A percentile compares a stretch with the other conserved stretches of the same genome.
Evolutionary conservation across 2,329 filamentous ascomycete genomes (phyloP).

Genomic region (Bimuria novae-zelandiae): DNA sequence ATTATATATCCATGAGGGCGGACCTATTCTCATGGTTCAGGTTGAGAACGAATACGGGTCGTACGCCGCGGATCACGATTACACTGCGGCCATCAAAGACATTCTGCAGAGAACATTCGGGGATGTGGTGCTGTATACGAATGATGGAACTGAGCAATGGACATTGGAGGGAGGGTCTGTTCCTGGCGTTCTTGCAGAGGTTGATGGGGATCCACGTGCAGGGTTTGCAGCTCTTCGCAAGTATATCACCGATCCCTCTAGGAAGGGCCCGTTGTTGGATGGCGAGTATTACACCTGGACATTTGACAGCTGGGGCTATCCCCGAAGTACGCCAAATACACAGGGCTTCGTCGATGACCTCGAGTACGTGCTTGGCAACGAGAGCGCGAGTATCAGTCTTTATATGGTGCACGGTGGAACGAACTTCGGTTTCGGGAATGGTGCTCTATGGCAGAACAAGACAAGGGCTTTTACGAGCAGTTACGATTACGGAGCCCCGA

Average conservation of each 20-base stretch:
- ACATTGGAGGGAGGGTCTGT: conserved; percentile 52
- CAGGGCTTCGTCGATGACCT: conserved; percentile 26
- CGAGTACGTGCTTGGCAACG: conserved; percentile 29
- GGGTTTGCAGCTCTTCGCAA: conserved; percentile 50
- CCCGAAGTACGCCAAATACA: conserved; percentile 42
- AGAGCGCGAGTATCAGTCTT: conserved; percentile 51
- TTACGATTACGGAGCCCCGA: conserved; percentile 58
- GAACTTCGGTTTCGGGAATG: conserved; percentile 56
- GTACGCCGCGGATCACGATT: conserved; percentile 53
- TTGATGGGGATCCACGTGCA: conserved; percentile 51
- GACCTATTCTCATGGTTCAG: conserved; percentile 57
- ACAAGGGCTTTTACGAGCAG: conserved; percentile 52
- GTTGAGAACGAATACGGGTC: conserved; percentile 59
- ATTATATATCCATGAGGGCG: conserved; percentile 50
- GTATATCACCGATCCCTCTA: conserved; percentile 50
- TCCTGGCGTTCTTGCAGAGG: conserved; percentile 52
- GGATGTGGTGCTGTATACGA: conserved; percentile 55
- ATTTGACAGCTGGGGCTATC: conserved; percentile 52
- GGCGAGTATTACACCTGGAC: conserved; percentile 57
- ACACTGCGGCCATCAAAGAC: conserved; percentile 49
- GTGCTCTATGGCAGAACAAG: conserved; percentile 50
- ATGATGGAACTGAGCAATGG: conserved; percentile 53
- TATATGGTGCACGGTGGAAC: conserved; percentile 62
- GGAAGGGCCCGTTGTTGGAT: conserved; percentile 53
- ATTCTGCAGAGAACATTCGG: conserved; percentile 49